A percentile compares a stretch with the other conserved stretches of the same genome.
These are phyloP conservation scores for Crithidia fasciculata DNA, from an alignment of 208 protist species.

Conservation along the genomic window DNA sequence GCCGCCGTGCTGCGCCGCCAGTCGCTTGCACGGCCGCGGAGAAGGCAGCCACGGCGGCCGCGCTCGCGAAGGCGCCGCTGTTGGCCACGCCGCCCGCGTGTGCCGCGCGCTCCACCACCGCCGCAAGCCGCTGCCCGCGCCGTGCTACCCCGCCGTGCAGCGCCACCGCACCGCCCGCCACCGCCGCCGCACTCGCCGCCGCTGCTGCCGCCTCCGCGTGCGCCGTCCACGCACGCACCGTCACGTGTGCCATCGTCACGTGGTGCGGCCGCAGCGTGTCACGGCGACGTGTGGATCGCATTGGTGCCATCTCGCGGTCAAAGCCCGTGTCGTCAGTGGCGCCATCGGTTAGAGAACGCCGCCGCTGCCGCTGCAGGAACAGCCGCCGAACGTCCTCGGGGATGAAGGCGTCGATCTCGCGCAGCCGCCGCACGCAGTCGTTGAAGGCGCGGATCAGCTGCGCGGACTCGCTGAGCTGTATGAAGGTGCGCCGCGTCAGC, in stretches of 20 bases:
- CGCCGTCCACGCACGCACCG: background rate
- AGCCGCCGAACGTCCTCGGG: background rate
- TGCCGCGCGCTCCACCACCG: too few relatives aligned
- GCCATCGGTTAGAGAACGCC: background rate
- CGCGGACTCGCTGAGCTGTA: slow-evolving; percentile 13
- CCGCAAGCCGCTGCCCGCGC: background rate
- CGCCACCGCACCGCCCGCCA: too few relatives aligned
- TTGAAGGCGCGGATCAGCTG: slow-evolving; percentile 14
- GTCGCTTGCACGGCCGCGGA: background rate
- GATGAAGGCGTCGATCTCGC: slow-evolving; percentile 7
- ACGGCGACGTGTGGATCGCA: background rate
- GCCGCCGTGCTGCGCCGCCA: background rate
- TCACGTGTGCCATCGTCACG: background rate
- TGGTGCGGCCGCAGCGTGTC: background rate
- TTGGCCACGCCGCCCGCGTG: background rate
- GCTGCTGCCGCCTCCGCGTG: too few relatives aligned
- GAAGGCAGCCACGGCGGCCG: background rate
- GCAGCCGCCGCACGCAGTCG: slow-evolving; percentile 7
- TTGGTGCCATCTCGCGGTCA: background rate
- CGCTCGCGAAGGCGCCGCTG: slow-evolving; percentile 19
- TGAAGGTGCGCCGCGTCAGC: background rate
- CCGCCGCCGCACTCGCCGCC: too few relatives aligned
- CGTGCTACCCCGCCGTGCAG: too few relatives aligned
- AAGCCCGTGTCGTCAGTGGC: background rate
- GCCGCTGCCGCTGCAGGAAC: background rate